Evolutionary conservation across 495 filamentous ascomycete genomes (phyloP), one percentile per base, ranked within the genome.

Genomic region (Xylaria longipes): DNA sequence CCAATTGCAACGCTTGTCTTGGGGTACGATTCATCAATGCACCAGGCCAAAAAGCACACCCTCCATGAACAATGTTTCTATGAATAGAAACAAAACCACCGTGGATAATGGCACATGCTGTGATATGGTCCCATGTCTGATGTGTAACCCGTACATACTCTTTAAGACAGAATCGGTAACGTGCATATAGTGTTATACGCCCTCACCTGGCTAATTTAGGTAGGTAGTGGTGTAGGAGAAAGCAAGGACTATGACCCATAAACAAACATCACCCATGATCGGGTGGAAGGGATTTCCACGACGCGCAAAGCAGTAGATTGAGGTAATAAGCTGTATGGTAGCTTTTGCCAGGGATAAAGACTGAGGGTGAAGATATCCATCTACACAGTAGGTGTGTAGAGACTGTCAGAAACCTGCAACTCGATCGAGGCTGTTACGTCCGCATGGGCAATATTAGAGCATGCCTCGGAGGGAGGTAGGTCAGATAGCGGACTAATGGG

Each of bases 331-430:
- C 1, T 14, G 22, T 52, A 4, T 27, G 50, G 22, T 29, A 56
- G 29, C 2, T 58, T 8, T 60, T 37, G 31, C 5, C 37, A 60
- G 56, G 56, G 56, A 60, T 17, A 33, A 17, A 33, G 0, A 37
- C 8, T 33, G 9, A 60, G n/a, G 31, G 31, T 11, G 31, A n/a
- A 60, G 15, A 60, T 35, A 35, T 60, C 56, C n/a, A 35, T 60
- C 56, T 60, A 37, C 56, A 60, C 31, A 37, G 57, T 37, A 22
- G 17, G 17, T 58, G 56, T 58, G 22, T 56, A 56, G 31, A 37
- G 31, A 37, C 33, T 8, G 9, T 22, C 29, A 37, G 33, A 37
- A 37, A 22, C 11, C 57, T 7, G 20, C 20, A n/a, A 37, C 29
- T 37, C n/a, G 22, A 17, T 35, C 31, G 5, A 15, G 31, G 25